Percentiles rank a stretch among this genome's conserved stretches.
These are phyloP conservation scores for Tetrapisispora taiwanensis DNA, from an alignment of 805 yeast genomes.

Conservation along the genomic window DNA sequence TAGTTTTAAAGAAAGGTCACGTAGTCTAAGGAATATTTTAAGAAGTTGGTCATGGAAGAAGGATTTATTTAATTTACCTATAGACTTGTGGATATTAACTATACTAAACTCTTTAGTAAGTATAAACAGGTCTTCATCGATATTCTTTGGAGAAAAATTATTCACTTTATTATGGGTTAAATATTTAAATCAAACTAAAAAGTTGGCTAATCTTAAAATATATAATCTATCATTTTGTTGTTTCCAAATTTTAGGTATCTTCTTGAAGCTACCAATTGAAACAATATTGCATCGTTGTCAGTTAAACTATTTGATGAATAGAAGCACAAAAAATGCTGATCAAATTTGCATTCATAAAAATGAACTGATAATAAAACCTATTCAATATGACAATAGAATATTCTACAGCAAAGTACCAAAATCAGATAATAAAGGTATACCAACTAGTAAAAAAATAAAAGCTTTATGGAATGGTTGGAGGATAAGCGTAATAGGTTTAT, in stretches of 20 bases:
- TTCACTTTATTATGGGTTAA: conserved; percentile 19
- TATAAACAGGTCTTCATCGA: conserved; percentile 8
- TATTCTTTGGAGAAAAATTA: conserved; percentile 36
- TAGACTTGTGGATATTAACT: conserved; percentile 55
- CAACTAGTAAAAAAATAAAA: background rate
- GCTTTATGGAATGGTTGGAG: conserved; percentile 85
- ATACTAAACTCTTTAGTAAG: conserved; percentile 51
- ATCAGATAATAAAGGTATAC: background rate
- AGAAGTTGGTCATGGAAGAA: conserved; percentile 32
- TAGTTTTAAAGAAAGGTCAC: conserved; percentile 7
- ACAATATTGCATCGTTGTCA: conserved; percentile 80
- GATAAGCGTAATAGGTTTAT: conserved; percentile 65
- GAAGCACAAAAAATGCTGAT: conserved; percentile 2
- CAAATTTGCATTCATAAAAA: conserved; percentile 12
- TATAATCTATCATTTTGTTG: conserved; percentile 20
- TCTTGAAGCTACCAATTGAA: conserved; percentile 77
- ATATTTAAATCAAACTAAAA: conserved; percentile 40
- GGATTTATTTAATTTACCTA: conserved; percentile 45
- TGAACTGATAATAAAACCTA: conserved; percentile 51
- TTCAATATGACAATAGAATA: conserved; percentile 36
- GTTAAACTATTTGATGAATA: conserved; percentile 46
- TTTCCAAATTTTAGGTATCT: conserved; percentile 40
- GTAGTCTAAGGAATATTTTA: conserved; percentile 68
- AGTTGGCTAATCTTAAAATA: conserved; percentile 55
- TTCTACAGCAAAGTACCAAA: background rate